Percentiles rank a stretch among this genome's conserved stretches.
Evolutionary conservation across 2,329 filamentous ascomycete genomes (phyloP).

Genomic region (Juglanconis juglandina): DNA sequence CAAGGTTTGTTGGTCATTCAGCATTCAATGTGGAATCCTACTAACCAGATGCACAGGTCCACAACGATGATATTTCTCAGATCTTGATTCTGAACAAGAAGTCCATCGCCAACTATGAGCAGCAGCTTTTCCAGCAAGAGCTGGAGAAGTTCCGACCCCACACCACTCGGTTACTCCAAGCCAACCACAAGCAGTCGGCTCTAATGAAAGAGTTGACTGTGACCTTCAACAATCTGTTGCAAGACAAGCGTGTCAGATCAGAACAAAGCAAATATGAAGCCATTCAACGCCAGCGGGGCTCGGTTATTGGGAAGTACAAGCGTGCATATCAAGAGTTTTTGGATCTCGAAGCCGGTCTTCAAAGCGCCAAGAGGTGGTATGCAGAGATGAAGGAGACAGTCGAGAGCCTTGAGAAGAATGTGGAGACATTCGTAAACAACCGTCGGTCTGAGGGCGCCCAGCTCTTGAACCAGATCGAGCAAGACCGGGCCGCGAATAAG

Average conservation of each 20-base stretch:
- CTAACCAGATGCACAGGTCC: constrained; percentile 57
- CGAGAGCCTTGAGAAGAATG: constrained; percentile 88
- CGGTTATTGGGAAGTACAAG: constrained; percentile 83
- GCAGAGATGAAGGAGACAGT: constrained; percentile 93
- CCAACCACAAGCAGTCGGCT: constrained; percentile 90
- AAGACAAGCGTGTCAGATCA: constrained; percentile 88
- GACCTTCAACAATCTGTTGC: constrained; percentile 80
- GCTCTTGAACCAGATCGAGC: constrained; percentile 82
- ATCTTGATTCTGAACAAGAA: constrained; percentile 98
- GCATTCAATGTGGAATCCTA: background rate
- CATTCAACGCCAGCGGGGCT: constrained; percentile 76
- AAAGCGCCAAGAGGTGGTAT: constrained; percentile 90
- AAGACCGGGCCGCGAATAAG: constrained; percentile 64
- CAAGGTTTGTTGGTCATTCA: constrained; percentile 62
- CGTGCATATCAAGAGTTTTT: constrained; percentile 90
- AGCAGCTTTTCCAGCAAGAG: constrained; percentile 88
- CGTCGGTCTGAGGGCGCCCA: constrained; percentile 86
- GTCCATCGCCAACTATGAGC: constrained; percentile 86
- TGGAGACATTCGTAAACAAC: constrained; percentile 96
- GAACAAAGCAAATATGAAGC: constrained; percentile 95
- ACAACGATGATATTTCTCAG: constrained; percentile 95
- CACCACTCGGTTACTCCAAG: constrained; percentile 85
- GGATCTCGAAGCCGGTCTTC: constrained; percentile 79
- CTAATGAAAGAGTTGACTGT: constrained; percentile 92
- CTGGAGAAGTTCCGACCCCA: constrained; percentile 96